Conservation (phyloP, 225 moss, liverwort and hornwort species). For the Antitrichia curtipendula region DNA sequence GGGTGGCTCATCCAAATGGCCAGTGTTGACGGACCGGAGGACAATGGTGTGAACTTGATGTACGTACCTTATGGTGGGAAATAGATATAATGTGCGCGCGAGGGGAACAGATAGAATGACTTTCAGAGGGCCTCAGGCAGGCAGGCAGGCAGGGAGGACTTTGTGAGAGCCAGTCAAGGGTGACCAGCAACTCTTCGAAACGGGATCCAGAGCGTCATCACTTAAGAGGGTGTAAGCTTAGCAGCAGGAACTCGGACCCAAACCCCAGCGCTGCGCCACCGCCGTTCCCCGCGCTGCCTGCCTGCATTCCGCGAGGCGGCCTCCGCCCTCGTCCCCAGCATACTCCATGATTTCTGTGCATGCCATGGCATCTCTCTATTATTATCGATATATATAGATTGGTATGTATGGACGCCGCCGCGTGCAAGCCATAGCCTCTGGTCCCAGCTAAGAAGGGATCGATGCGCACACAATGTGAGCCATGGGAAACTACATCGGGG, state of each 20-base stretch:
- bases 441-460: background rate
- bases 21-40: background rate
- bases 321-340: background rate
- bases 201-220: constrained; percentile 29
- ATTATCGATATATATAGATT: background rate
- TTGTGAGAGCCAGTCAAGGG: background rate
- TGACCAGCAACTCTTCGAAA: constrained; percentile 15
- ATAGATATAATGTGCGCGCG: background rate
- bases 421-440: background rate
- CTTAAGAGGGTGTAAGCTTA: background rate
- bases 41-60: background rate
- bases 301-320: background rate
- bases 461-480: background rate
- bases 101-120: background rate
- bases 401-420: background rate
- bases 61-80: background rate
- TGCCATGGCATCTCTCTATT: background rate
- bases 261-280: constrained; percentile 6
- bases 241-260: constrained; percentile 10
- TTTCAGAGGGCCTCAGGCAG: background rate
- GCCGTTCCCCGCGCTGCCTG: constrained; percentile 13
- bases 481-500: background rate
- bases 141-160: background rate
- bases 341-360: background rate
- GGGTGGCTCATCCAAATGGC: background rate